A percentile compares a stretch with the other conserved stretches of the same genome.
phyloP scores from a whole-genome alignment of 192 early-diverging fungal species.

The Rhizoclosmatium sp. region DNA sequence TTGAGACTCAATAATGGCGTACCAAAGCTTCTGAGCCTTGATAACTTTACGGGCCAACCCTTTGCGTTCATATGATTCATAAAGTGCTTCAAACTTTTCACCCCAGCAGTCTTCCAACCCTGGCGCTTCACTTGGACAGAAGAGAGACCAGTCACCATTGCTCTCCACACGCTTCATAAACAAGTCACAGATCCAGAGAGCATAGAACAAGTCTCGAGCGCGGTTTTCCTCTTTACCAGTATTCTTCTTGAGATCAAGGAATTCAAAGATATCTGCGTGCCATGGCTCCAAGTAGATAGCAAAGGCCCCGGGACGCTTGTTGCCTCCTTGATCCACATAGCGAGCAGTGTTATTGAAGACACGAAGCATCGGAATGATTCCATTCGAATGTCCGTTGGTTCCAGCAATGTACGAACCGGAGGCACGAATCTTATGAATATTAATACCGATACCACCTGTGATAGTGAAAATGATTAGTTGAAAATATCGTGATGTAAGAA shows the following conservation, averaged over 20 bases:
- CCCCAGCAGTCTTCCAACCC: constrained; percentile 93
- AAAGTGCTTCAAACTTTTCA: constrained; percentile 88
- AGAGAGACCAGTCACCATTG: constrained; percentile 93
- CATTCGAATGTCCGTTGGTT: constrained; percentile 96
- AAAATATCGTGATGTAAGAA: neutral
- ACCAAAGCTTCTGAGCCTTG: constrained; percentile 98
- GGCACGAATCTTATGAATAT: constrained; percentile 96
- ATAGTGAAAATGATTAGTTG: neutral
- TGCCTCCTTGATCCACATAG: constrained; percentile 99
- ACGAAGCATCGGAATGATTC: constrained; percentile 95
- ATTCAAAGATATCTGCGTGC: constrained; percentile 97
- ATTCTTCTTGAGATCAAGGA: constrained; percentile 96
- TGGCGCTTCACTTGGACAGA: constrained; percentile 94
- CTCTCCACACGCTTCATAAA: constrained; percentile 98
- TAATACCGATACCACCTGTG: constrained; percentile 89
- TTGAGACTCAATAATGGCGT: constrained; percentile 93
- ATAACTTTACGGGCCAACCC: constrained; percentile 88
- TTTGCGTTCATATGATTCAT: constrained; percentile 82
- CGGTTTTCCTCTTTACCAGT: constrained; percentile 97
- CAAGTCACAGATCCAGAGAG: constrained; percentile 96
- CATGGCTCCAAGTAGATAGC: constrained; percentile 99
- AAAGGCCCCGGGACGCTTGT: constrained; percentile 98
- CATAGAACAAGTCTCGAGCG: constrained; percentile 97
- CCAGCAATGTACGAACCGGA: constrained; percentile 97
- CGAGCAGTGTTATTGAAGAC: constrained; percentile 99